Evolutionary conservation across 768 basidiomycete species (phyloP), one percentile per base, ranked within the genome.

Genomic region (Termitomyces sp.): DNA sequence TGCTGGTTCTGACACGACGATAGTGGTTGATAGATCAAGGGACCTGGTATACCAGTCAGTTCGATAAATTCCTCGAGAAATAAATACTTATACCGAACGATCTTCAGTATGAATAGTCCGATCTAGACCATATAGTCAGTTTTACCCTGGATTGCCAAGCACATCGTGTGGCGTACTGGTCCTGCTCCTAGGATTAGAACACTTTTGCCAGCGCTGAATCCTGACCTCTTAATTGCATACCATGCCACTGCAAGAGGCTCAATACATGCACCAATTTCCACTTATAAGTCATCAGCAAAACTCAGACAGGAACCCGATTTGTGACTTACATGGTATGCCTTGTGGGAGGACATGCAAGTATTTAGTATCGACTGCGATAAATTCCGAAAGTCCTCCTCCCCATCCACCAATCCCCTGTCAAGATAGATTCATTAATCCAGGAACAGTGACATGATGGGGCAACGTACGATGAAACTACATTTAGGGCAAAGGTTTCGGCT

Each of bases 161-260:
- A 15, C 9, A 4, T 21, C 21, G 4, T 45, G 21, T 21, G 11
- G 70, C 74, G 15, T 62, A 78, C 73, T 7, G 79, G 78, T 3
- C 80, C 80, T 26, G 72, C 72, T 19, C 78, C 78, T 12, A 73
- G 55, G 3, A 81, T 65, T 30, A 81, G 70, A 14, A 67, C 77
- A 14, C 64, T 72, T 48, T 74, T 62, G 0, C 78, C 76, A 30
- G 59, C 55, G 54, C 67, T 67, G 60, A 76, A 74, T 0, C 70
- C 69, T 1, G 74, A 73, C 35, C 68, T 66, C 59, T 78, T 75
- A 17, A 77, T 73, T 1, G 76, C 75, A 48, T 79, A 73, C 64
- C 73, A 77, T 0, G 75, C 76, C 2, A 80, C 77, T 1, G 77
- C 70, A 6, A 81, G 68, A 0, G 79, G 78, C 61, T 81, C 79